Evolutionary conservation across 2,329 filamentous ascomycete species (phyloP).

Genomic region (Akanthomyces lecanii): DNA sequence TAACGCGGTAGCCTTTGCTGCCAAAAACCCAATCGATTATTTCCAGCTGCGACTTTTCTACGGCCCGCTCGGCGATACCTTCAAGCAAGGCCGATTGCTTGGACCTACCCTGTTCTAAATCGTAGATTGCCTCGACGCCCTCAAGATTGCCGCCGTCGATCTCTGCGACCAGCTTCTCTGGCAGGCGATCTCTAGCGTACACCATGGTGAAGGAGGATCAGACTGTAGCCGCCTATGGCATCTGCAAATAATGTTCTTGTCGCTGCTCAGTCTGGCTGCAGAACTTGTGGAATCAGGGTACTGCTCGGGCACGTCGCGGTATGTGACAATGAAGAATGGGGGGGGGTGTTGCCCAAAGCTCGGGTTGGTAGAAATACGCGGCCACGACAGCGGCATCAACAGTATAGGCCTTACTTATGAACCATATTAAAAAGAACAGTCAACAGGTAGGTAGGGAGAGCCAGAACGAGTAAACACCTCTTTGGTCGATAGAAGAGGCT

Average conservation of each 20-base stretch:
- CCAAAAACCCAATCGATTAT: background rate
- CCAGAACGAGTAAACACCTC: too few species aligned
- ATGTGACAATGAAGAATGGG: too few species aligned
- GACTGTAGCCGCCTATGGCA: background rate
- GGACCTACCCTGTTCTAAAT: background rate
- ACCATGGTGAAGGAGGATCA: background rate
- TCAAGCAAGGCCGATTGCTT: background rate
- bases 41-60: background rate
- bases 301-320: too few species aligned
- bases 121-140: background rate
- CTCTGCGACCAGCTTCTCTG: background rate
- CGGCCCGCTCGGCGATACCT: background rate
- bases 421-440: too few species aligned
- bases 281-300: too few species aligned
- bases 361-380: too few species aligned
- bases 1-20: background rate
- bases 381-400: too few species aligned
- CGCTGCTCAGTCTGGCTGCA: too few species aligned
- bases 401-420: too few species aligned
- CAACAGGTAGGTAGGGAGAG: too few species aligned
- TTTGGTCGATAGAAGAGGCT: too few species aligned
- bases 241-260: background rate
- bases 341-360: too few species aligned
- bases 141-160: background rate
- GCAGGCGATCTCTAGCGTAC: conserved; percentile 1